Conservation (phyloP, 805 yeast species). For the Candida gorgasii region DNA sequence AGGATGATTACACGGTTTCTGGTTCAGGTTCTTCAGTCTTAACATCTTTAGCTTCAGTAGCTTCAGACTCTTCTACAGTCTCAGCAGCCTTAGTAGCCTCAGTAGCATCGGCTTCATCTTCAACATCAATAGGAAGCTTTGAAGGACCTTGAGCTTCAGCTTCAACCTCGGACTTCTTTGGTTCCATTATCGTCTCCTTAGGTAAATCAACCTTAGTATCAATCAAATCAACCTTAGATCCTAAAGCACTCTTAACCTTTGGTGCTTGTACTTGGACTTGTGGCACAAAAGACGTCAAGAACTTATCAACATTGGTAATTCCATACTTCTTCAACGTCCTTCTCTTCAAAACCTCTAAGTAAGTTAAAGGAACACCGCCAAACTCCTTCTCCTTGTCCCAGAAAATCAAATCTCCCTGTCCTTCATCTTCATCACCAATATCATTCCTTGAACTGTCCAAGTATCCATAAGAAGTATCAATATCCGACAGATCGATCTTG, state of each 20-base stretch:
- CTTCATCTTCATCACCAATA: conserved; percentile 48
- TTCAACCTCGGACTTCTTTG: background rate
- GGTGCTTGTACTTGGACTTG: conserved; percentile 12
- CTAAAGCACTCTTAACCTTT: conserved; percentile 13
- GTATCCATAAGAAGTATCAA: conserved; percentile 34
- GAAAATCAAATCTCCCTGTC: conserved; percentile 42
- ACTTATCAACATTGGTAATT: conserved; percentile 32
- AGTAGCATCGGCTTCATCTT: too few species aligned
- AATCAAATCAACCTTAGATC: conserved; percentile 30
- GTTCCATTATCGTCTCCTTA: conserved; percentile 42
- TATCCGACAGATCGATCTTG: conserved; percentile 37
- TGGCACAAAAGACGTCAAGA: conserved; percentile 40
- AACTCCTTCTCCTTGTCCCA: conserved; percentile 41
- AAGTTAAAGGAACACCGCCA: conserved; percentile 30
- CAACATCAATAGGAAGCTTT: too few species aligned
- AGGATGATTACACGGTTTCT: too few species aligned
- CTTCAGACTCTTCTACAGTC: too few species aligned
- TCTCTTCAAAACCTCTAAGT: conserved; percentile 43
- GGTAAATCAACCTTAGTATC: conserved; percentile 32
- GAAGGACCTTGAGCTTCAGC: conserved; percentile 2
- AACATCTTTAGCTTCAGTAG: too few species aligned
- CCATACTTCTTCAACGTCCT: conserved; percentile 44
- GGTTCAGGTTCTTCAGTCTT: too few species aligned
- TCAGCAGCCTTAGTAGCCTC: too few species aligned
- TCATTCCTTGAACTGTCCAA: conserved; percentile 39